Conservation (phyloP, 2,329 filamentous ascomycete genomes). For the Parascedosporium putredinis region DNA sequence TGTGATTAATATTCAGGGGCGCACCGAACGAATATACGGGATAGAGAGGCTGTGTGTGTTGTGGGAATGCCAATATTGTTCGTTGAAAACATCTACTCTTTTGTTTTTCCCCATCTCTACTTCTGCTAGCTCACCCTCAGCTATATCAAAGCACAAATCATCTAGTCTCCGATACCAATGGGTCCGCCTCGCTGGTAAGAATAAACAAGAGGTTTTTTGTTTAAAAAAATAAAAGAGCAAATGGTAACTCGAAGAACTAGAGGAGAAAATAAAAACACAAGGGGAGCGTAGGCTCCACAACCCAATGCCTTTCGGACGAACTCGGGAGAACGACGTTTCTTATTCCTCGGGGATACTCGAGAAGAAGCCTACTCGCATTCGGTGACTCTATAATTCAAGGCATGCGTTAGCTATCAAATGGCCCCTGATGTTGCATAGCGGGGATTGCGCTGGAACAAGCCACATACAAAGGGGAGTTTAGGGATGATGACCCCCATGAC, state of each 20-base stretch:
- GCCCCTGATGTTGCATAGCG: no score
- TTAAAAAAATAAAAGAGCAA: neutral
- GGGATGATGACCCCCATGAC: constrained; percentile 89
- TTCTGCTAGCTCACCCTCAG: constrained; percentile 8
- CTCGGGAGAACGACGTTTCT: neutral
- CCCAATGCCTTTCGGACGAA: constrained; percentile 3
- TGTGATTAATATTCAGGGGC: no score
- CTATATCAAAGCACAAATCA: constrained; percentile 1
- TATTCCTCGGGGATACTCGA: constrained; percentile 46
- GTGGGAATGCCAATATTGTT: constrained; percentile 12
- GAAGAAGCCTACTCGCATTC: constrained; percentile 66
- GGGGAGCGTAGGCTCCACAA: neutral
- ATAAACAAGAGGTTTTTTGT: no score
- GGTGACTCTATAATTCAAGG: constrained; percentile 52
- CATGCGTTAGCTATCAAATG: constrained; percentile 13
- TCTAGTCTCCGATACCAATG: constrained; percentile 4
- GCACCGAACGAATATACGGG: neutral
- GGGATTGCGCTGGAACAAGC: neutral
- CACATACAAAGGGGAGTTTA: constrained; percentile 84
- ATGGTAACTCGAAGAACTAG: neutral
- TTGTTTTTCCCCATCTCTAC: constrained; percentile 9
- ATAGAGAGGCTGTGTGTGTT: neutral
- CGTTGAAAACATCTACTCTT: no score
- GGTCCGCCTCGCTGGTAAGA: constrained; percentile 2
- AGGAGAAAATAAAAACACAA: constrained; percentile 4